These are phyloP conservation scores for Meyerozyma smithsonii DNA, from an alignment of 1,139 yeast genomes.

Conservation along the genomic window DNA sequence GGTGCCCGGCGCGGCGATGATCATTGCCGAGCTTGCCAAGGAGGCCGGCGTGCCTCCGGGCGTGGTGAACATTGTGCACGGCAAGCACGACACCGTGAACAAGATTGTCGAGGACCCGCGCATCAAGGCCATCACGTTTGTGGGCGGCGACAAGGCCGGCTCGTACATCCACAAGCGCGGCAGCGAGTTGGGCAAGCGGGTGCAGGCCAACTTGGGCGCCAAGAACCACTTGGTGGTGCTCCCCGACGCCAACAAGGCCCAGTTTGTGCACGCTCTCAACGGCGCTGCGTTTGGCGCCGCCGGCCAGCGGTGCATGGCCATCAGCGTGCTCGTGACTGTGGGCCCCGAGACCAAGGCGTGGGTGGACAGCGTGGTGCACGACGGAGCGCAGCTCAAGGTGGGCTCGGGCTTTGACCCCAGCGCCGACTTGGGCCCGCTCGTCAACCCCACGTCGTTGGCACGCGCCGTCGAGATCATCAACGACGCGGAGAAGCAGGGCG, in stretches of 20 bases:
- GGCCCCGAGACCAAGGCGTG: conserved; percentile 59
- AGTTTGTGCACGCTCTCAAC: conserved; percentile 60
- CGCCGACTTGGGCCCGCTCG: conserved; percentile 70
- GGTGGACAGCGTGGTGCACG: conserved; percentile 56
- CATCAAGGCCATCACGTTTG: conserved; percentile 74
- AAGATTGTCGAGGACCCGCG: conserved; percentile 71
- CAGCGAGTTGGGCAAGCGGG: conserved; percentile 67
- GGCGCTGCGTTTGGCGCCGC: conserved; percentile 88
- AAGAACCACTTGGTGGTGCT: conserved; percentile 71
- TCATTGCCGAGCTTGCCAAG: conserved; percentile 67
- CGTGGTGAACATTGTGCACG: conserved; percentile 70
- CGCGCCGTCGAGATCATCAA: conserved; percentile 54
- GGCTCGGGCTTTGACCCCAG: conserved; percentile 63
- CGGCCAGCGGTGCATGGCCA: conserved; percentile 84
- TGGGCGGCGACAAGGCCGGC: conserved; percentile 76
- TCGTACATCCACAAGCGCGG: conserved; percentile 67
- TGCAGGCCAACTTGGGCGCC: conserved; percentile 76
- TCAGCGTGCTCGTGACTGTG: conserved; percentile 70
- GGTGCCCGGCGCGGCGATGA: conserved; percentile 75
- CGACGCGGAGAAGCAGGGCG: conserved; percentile 55
- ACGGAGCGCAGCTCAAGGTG: conserved; percentile 54
- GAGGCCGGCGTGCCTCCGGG: conserved; percentile 82
- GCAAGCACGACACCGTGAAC: conserved; percentile 72
- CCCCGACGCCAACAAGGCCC: conserved; percentile 68
- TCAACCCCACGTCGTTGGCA: conserved; percentile 53